Conservation (phyloP, 495 filamentous ascomycete genomes). For the Aspergillus hancockii region DNA sequence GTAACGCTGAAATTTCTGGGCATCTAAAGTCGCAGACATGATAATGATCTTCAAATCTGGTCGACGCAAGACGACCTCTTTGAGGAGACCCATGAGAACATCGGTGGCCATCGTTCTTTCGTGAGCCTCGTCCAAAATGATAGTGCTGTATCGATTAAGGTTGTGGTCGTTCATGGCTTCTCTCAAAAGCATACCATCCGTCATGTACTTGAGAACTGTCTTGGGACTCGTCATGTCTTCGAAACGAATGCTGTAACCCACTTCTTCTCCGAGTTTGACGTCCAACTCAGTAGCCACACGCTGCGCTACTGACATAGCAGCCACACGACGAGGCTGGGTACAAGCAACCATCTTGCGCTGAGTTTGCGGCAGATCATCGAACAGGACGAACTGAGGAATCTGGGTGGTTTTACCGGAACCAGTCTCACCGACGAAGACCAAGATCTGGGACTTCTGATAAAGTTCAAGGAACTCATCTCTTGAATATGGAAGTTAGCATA, state of each 20-base stretch:
- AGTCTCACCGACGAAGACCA: constrained; percentile 98
- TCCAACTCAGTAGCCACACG: constrained; percentile 98
- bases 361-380: constrained; percentile 89
- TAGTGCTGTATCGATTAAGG: constrained; percentile 89
- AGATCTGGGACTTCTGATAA: constrained; percentile 90
- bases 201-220: constrained; percentile 99
- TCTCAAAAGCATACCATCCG: constrained; percentile 96
- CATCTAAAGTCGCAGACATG: constrained; percentile 97
- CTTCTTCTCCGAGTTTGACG: constrained; percentile 88
- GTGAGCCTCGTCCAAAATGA: constrained; percentile 98
- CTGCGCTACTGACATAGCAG: constrained; percentile 98
- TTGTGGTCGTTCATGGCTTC: constrained; percentile 98
- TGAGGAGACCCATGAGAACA: constrained; percentile 92
- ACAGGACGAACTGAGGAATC: constrained; percentile 97
- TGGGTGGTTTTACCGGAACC: constrained; percentile 99
- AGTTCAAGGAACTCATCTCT: constrained; percentile 91
- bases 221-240: constrained; percentile 90
- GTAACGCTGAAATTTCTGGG: constrained; percentile 97
- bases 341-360: constrained; percentile 89
- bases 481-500: neutral
- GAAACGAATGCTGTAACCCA: constrained; percentile 99
- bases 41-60: constrained; percentile 94
- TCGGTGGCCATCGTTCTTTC: constrained; percentile 94
- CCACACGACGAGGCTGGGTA: constrained; percentile 96
- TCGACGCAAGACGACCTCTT: constrained; percentile 75